These are phyloP conservation scores for Cornus suecica DNA, from an alignment of 148 eudicot genomes.

Conservation along the genomic window DNA sequence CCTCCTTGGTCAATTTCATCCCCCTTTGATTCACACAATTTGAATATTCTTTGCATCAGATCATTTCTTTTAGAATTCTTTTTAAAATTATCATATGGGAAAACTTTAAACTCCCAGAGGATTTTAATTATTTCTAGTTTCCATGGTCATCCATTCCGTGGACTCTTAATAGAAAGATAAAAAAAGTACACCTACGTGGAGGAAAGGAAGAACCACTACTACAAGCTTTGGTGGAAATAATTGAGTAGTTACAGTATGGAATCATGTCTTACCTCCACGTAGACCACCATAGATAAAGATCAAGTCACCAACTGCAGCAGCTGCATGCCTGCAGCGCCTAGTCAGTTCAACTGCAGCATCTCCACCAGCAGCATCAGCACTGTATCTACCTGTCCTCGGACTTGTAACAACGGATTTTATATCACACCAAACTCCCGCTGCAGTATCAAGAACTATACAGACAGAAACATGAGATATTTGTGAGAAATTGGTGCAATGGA, in stretches of 20 bases:
- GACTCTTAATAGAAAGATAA: neutral
- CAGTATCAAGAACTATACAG: conserved; percentile 85
- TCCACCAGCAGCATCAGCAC: conserved; percentile 99
- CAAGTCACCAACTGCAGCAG: conserved; percentile 90
- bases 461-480: conserved; percentile 13
- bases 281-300: conserved; percentile 96
- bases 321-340: conserved; percentile 99
- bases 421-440: conserved; percentile 99
- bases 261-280: conserved; percentile 79
- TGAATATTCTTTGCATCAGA: neutral
- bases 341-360: conserved; percentile 97
- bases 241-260: neutral
- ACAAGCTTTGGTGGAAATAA: neutral
- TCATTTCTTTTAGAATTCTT: neutral
- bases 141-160: neutral
- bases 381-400: conserved; percentile 89
- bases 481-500: neutral
- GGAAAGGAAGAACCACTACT: too few species aligned
- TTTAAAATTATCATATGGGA: neutral
- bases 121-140: neutral
- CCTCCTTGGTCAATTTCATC: neutral
- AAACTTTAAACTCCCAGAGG: neutral
- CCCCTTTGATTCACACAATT: neutral
- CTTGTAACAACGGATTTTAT: conserved; percentile 90
- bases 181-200: neutral